These are phyloP conservation scores for Pseudopithomyces chartarum DNA, from an alignment of 2,329 filamentous ascomycete genomes.

Conservation along the genomic window DNA sequence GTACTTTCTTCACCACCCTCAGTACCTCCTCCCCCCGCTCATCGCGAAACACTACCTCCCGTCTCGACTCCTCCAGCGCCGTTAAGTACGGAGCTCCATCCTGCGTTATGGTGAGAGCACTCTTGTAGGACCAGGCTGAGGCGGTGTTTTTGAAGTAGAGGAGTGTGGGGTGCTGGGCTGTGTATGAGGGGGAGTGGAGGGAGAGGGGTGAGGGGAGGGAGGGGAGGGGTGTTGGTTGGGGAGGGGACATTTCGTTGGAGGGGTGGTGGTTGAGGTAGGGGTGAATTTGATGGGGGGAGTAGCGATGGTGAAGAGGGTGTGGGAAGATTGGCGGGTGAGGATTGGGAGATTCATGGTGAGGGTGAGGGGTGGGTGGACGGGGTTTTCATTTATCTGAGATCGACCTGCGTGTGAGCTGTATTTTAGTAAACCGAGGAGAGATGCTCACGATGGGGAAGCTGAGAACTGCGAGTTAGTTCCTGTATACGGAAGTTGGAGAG, in stretches of 20 bases:
- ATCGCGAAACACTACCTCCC: conserved; percentile 16
- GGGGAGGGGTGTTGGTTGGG: background rate
- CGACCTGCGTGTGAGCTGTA: no score
- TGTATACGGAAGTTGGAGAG: background rate
- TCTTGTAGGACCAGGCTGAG: conserved; percentile 1
- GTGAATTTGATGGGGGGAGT: background rate
- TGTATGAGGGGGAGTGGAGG: conserved; percentile 19
- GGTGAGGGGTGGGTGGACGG: no score
- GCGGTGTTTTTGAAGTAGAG: conserved; percentile 21
- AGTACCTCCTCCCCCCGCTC: conserved; percentile 20
- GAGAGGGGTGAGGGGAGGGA: conserved; percentile 19
- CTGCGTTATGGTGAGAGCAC: conserved; percentile 13
- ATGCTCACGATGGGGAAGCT: background rate
- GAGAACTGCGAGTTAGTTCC: background rate
- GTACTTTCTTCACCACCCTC: conserved; percentile 16
- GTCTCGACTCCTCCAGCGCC: conserved; percentile 15
- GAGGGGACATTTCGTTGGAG: background rate
- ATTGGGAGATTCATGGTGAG: no score
- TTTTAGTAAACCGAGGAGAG: no score
- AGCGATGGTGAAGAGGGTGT: no score
- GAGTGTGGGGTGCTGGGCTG: conserved; percentile 14
- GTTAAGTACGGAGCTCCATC: conserved; percentile 15
- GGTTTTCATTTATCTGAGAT: no score
- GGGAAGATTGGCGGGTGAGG: no score
- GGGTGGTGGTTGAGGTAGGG: background rate